These are phyloP conservation scores for Arthonia radiata DNA, from an alignment of 495 filamentous ascomycete species.

Conservation along the genomic window DNA sequence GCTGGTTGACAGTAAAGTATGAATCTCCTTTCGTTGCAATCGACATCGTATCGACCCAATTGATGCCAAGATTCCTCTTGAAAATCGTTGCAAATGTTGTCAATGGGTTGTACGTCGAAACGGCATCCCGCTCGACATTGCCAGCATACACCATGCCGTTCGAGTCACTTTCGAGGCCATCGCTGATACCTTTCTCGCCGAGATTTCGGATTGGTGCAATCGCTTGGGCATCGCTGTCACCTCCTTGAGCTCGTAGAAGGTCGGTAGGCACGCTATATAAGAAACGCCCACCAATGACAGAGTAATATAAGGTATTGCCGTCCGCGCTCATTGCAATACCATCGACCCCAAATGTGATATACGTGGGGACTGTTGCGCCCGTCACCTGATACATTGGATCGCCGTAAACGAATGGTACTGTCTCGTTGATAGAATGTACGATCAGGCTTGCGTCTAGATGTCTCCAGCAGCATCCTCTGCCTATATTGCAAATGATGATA, in stretches of 20 bases:
- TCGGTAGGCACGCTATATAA: slow-evolving; percentile 16
- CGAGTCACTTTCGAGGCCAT: slow-evolving; percentile 14
- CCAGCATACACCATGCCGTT: slow-evolving; percentile 16
- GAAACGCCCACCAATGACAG: slow-evolving; percentile 9
- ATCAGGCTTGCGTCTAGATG: slow-evolving; percentile 15
- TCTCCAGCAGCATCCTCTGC: slow-evolving; percentile 19
- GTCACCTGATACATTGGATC: slow-evolving; percentile 8
- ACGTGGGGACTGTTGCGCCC: slow-evolving; percentile 8
- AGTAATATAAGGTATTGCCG: slow-evolving; percentile 15
- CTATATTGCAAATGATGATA: slow-evolving; percentile 20
- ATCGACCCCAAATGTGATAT: slow-evolving; percentile 16
- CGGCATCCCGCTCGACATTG: no score
- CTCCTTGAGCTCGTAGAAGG: slow-evolving; percentile 7
- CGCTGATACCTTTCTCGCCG: slow-evolving; percentile 10
- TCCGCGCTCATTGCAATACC: slow-evolving; percentile 17
- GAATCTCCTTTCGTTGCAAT: no score
- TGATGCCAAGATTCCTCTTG: no score
- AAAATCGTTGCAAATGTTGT: no score
- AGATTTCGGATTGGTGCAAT: slow-evolving; percentile 7
- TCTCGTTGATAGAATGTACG: slow-evolving; percentile 15
- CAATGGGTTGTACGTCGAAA: no score
- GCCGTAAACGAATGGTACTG: slow-evolving; percentile 20
- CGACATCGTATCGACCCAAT: no score
- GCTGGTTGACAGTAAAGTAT: no score
- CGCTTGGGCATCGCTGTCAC: slow-evolving; percentile 8